A percentile compares a stretch with the other conserved stretches of the same genome.
These are phyloP conservation scores for Fusarium piperis DNA, from an alignment of 2,329 filamentous ascomycete genomes.

Conservation along the genomic window DNA sequence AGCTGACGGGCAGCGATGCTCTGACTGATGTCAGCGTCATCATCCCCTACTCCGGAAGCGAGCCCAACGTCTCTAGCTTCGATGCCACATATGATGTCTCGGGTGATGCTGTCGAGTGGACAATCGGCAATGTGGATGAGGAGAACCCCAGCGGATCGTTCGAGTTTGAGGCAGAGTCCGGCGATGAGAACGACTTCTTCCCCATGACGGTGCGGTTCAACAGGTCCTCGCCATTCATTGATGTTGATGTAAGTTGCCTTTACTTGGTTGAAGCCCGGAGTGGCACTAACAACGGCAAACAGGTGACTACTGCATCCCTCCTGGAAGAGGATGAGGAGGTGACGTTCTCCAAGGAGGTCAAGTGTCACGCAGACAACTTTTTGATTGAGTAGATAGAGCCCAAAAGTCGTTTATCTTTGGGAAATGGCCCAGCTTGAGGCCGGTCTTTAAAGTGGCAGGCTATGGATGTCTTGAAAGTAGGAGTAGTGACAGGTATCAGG, in stretches of 20 bases:
- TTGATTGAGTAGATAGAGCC: slow-evolving; percentile 70
- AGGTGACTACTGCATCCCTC: slow-evolving; percentile 75
- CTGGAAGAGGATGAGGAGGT: slow-evolving; percentile 82
- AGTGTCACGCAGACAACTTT: slow-evolving; percentile 79
- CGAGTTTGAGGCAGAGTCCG: slow-evolving; percentile 91
- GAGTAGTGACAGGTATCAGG: slow-evolving; percentile 33
- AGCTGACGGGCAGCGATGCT: slow-evolving; percentile 81
- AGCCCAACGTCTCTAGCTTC: slow-evolving; percentile 90
- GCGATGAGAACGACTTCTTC: slow-evolving; percentile 95
- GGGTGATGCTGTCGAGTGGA: slow-evolving; percentile 94
- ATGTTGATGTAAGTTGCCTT: slow-evolving; percentile 82
- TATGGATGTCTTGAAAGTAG: slow-evolving; percentile 31
- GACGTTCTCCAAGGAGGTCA: slow-evolving; percentile 84
- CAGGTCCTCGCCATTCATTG: slow-evolving; percentile 86
- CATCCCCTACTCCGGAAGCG: slow-evolving; percentile 86
- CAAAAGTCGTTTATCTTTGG: slow-evolving; percentile 31
- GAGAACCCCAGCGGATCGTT: slow-evolving; percentile 87
- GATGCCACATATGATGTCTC: slow-evolving; percentile 95
- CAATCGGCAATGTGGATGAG: slow-evolving; percentile 84
- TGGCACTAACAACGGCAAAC: slow-evolving; percentile 14
- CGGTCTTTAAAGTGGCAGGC: slow-evolving; percentile 38
- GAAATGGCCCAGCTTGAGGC: slow-evolving; percentile 21
- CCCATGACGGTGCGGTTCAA: slow-evolving; percentile 93
- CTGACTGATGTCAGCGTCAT: slow-evolving; percentile 86
- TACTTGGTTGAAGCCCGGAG: neutral